These are phyloP conservation scores for Spizellomyces sp. DNA, from an alignment of 192 early-diverging fungal species.

Conservation along the genomic window DNA sequence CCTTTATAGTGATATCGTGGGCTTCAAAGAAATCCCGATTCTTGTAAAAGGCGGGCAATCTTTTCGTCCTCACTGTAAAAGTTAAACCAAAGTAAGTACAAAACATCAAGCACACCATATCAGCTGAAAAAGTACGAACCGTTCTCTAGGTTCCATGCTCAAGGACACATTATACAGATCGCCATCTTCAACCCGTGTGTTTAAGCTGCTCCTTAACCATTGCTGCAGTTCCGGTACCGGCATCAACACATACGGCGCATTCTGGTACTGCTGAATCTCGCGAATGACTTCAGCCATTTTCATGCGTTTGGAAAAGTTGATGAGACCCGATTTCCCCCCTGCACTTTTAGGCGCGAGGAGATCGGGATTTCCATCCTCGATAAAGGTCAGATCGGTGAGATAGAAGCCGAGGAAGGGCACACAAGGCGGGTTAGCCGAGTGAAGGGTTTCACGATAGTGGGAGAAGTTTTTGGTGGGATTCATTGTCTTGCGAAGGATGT, in stretches of 20 bases:
- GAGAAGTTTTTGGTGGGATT: conserved; percentile 78
- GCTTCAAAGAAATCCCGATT: conserved; percentile 41
- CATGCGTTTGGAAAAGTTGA: conserved; percentile 89
- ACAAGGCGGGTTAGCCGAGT: conserved; percentile 69
- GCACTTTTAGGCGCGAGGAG: conserved; percentile 44
- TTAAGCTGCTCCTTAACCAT: conserved; percentile 64
- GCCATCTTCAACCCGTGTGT: conserved; percentile 68
- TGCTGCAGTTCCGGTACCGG: conserved; percentile 81
- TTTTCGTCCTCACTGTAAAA: conserved; percentile 47
- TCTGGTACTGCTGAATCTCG: conserved; percentile 89
- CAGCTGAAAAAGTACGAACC: conserved; percentile 22
- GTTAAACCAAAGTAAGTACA: conserved; percentile 2
- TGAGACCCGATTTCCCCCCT: conserved; percentile 56
- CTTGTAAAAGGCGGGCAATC: conserved; percentile 40
- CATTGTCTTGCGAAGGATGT: conserved; percentile 76
- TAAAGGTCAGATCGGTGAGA: conserved; percentile 87
- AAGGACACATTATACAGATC: conserved; percentile 79
- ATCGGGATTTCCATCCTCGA: conserved; percentile 86
- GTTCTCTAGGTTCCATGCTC: conserved; percentile 73
- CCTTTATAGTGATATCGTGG: too few species aligned
- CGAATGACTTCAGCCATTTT: conserved; percentile 86
- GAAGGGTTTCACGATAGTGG: conserved; percentile 79
- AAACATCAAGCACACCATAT: not conserved
- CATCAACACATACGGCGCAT: conserved; percentile 73
- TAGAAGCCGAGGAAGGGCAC: conserved; percentile 82